phyloP scores from a whole-genome alignment of 2,329 filamentous ascomycete genomes.

The Apiospora arundinis region DNA sequence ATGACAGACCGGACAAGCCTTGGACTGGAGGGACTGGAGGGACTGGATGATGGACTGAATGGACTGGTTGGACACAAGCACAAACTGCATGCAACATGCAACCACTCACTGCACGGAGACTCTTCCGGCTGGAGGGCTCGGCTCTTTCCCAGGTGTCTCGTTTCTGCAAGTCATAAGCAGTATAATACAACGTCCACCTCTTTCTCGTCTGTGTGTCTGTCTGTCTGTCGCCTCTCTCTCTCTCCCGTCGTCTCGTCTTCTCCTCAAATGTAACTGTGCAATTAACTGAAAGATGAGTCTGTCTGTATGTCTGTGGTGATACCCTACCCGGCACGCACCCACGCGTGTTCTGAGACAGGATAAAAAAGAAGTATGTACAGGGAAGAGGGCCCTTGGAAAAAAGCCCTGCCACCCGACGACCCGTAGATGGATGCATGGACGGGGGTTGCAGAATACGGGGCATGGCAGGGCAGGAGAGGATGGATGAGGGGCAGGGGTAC shows the following conservation, averaged over 20 bases:
- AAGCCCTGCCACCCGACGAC: slow-evolving; percentile 1
- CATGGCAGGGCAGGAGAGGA: not conserved
- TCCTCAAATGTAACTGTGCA: not conserved
- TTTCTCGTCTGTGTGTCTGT: too few species aligned
- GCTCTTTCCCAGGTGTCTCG: not conserved
- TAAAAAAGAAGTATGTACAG: not conserved
- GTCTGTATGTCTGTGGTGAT: not conserved
- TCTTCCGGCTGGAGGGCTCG: not conserved
- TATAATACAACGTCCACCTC: not conserved
- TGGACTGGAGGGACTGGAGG: too few species aligned
- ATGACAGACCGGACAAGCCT: too few species aligned
- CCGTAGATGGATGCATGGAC: slow-evolving; percentile 8
- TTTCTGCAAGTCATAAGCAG: slow-evolving; percentile 18
- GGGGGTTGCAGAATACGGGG: slow-evolving; percentile 3
- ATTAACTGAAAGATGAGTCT: not conserved
- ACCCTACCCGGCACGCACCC: not conserved
- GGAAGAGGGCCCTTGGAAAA: not conserved
- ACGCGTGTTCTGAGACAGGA: not conserved
- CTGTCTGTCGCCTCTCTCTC: not conserved
- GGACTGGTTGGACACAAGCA: too few species aligned
- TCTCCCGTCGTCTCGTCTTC: not conserved
- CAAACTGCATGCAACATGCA: not conserved
- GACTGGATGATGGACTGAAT: too few species aligned
- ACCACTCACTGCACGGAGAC: not conserved
- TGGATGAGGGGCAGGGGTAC: not conserved